These are phyloP conservation scores for Populus hybrid DNA, from an alignment of 441 rosid species.

Conservation along the genomic window DNA sequence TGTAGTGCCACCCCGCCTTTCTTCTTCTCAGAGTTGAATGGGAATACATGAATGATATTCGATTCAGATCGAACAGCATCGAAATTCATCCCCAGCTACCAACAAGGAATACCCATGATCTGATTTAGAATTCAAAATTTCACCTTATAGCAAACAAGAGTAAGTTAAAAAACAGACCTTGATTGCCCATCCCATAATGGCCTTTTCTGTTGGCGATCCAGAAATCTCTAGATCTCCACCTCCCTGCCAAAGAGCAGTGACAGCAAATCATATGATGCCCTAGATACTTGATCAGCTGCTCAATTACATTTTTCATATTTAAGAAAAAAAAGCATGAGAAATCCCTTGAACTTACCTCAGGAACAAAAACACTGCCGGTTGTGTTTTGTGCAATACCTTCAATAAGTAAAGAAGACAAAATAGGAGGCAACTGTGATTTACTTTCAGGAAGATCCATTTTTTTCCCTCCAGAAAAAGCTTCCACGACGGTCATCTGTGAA, in stretches of 20 bases:
- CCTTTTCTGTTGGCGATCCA: conserved; percentile 96
- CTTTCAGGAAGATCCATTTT: conserved; percentile 58
- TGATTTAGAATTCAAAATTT: conserved; percentile 8
- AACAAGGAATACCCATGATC: conserved; percentile 15
- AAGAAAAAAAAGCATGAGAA: neutral
- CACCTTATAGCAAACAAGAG: conserved; percentile 10
- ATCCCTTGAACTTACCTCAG: conserved; percentile 48
- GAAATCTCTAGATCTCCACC: conserved; percentile 76
- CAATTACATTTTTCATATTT: neutral
- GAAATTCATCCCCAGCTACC: conserved; percentile 90
- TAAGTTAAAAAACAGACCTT: conserved; percentile 46
- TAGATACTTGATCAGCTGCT: neutral
- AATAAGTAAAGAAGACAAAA: conserved; percentile 45
- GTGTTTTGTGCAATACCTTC: conserved; percentile 87
- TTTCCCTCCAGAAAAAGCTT: conserved; percentile 58
- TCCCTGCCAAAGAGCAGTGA: conserved; percentile 41
- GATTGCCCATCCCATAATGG: conserved; percentile 74
- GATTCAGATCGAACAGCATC: conserved; percentile 53
- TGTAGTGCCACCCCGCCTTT: conserved; percentile 82
- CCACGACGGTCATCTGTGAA: conserved; percentile 83
- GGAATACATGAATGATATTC: conserved; percentile 29
- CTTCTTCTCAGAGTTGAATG: conserved; percentile 64
- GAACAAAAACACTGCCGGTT: conserved; percentile 72
- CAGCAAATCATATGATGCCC: neutral
- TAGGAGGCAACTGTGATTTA: conserved; percentile 47